Conservation (phyloP, 352 stramenopile genomes). For the Phytophthora tentaculata region DNA sequence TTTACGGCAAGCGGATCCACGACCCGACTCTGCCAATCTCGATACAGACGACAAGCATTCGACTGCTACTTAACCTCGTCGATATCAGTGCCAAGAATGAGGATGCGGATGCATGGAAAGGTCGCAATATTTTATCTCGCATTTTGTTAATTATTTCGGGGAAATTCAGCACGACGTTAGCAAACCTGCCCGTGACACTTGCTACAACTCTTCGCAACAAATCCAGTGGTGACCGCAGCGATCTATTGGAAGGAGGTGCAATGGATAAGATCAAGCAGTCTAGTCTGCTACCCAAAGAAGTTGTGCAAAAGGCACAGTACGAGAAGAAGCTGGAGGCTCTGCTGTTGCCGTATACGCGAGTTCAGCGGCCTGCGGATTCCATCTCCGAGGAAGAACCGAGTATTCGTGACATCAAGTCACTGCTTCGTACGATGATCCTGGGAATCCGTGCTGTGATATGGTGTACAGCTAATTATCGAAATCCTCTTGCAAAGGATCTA, state of each 20-base stretch:
- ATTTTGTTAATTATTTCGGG: slow-evolving; percentile 94
- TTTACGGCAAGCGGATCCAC: slow-evolving; percentile 94
- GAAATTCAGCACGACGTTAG: slow-evolving; percentile 93
- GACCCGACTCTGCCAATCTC: slow-evolving; percentile 93
- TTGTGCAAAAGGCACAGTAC: slow-evolving; percentile 57
- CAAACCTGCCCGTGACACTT: slow-evolving; percentile 73
- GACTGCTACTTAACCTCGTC: slow-evolving; percentile 96
- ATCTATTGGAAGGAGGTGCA: slow-evolving; percentile 81
- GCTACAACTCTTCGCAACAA: slow-evolving; percentile 58
- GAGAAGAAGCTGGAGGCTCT: slow-evolving; percentile 81
- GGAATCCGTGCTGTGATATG: slow-evolving; percentile 98
- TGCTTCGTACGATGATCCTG: slow-evolving; percentile 97
- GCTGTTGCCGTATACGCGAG: slow-evolving; percentile 60
- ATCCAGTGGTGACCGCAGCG: slow-evolving; percentile 47
- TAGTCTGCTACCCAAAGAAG: slow-evolving; percentile 67
- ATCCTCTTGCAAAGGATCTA: slow-evolving; percentile 85
- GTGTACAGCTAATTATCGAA: slow-evolving; percentile 95
- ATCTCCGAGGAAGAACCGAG: slow-evolving; percentile 79
- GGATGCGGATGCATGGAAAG: slow-evolving; percentile 86
- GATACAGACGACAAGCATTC: slow-evolving; percentile 97
- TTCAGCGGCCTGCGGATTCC: slow-evolving; percentile 55
- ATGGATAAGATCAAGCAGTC: slow-evolving; percentile 92
- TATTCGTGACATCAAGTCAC: slow-evolving; percentile 92
- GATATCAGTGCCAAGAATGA: slow-evolving; percentile 98
- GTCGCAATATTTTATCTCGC: slow-evolving; percentile 89